Evolutionary conservation across 2,329 filamentous ascomycete genomes (phyloP).

Genomic region (Fusarium compactum): DNA sequence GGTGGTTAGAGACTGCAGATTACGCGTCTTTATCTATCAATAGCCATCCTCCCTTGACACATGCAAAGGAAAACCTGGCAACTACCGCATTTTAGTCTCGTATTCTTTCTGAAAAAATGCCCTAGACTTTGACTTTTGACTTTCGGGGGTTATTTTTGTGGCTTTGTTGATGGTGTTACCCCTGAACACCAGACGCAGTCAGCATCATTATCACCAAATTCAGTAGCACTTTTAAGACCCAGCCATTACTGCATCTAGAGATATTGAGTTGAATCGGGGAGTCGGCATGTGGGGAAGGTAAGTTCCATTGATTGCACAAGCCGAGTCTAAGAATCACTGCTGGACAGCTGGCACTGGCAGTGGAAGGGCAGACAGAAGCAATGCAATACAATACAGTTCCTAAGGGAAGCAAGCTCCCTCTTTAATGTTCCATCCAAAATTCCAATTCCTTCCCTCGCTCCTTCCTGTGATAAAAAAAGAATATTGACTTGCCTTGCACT

Average conservation of each 20-base stretch:
- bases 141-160: slow-evolving; percentile 8
- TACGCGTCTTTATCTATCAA: slow-evolving; percentile 28
- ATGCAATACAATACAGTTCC: neutral
- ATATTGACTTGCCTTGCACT: slow-evolving; percentile 10
- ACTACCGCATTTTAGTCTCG: slow-evolving; percentile 1
- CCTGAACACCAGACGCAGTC: slow-evolving; percentile 18
- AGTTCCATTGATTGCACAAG: slow-evolving; percentile 4
- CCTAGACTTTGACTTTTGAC: slow-evolving; percentile 11
- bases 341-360: neutral
- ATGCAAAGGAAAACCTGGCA: neutral
- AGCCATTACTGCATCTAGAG: slow-evolving; percentile 9
- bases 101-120: neutral
- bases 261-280: slow-evolving; percentile 25
- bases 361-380: neutral
- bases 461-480: slow-evolving; percentile 30
- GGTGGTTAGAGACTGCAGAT: slow-evolving; percentile 12
- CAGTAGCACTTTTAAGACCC: slow-evolving; percentile 15
- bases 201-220: slow-evolving; percentile 14
- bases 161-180: slow-evolving; percentile 20
- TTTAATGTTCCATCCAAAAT: slow-evolving; percentile 15
- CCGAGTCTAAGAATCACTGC: neutral
- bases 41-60: slow-evolving; percentile 19
- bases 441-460: slow-evolving; percentile 16
- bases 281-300: slow-evolving; percentile 33
- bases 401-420: slow-evolving; percentile 9